Evolutionary conservation across 352 stramenopile genomes (phyloP).

Genomic region (Phytophthora macrochlamydospora): DNA sequence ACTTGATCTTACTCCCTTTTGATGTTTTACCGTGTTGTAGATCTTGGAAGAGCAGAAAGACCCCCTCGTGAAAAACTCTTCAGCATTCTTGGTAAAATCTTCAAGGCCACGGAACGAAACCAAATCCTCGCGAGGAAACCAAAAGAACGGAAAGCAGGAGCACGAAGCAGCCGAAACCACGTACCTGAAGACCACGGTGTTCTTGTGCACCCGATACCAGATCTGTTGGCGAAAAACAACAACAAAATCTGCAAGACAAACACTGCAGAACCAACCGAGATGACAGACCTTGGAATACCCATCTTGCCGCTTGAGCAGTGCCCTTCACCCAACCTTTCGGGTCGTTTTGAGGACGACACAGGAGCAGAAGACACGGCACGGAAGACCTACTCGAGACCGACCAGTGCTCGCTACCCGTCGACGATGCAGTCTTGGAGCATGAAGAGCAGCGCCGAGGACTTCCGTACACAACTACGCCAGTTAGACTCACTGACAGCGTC

Average conservation of each 20-base stretch:
- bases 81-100: constrained; percentile 72
- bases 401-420: constrained; percentile 40
- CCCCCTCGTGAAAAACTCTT: constrained; percentile 75
- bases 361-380: constrained; percentile 10
- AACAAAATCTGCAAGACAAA: constrained; percentile 1
- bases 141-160: constrained; percentile 25
- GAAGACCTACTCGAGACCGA: constrained; percentile 32
- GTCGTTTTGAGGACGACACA: not conserved
- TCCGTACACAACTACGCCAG: constrained; percentile 29
- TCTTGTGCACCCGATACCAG: constrained; percentile 11
- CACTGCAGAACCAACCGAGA: constrained; percentile 8
- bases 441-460: constrained; percentile 32
- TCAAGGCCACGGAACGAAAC: constrained; percentile 73
- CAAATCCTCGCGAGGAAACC: constrained; percentile 35
- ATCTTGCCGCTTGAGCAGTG: constrained; percentile 18
- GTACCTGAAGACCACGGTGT: not conserved
- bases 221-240: constrained; percentile 2
- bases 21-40: constrained; percentile 25
- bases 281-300: constrained; percentile 7
- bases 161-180: constrained; percentile 5
- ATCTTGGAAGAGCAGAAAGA: constrained; percentile 76
- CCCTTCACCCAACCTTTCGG: constrained; percentile 19
- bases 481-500: constrained; percentile 33
- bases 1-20: not conserved
- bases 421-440: constrained; percentile 51